These are phyloP conservation scores for Globisporangium megalacanthum DNA, from an alignment of 352 stramenopile species.

Conservation along the genomic window DNA sequence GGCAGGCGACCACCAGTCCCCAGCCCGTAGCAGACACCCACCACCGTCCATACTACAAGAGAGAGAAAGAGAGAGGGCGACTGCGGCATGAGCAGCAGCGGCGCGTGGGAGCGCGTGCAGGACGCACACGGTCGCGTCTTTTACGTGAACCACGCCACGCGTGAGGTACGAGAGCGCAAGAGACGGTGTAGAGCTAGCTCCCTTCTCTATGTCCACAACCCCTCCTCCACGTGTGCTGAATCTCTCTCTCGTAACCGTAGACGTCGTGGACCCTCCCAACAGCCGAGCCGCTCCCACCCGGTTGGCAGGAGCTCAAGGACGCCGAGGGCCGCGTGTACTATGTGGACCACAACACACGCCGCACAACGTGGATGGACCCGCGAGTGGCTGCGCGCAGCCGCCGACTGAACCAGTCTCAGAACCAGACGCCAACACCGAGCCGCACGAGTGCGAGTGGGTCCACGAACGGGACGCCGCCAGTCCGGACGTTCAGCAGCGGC, in stretches of 20 bases:
- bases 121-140: constrained; percentile 81
- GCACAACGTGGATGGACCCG: constrained; percentile 78
- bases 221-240: neutral
- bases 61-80: neutral
- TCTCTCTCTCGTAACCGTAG: constrained; percentile 15
- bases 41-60: neutral
- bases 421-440: neutral
- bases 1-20: no score
- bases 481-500: neutral
- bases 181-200: neutral
- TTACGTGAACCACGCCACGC: constrained; percentile 81
- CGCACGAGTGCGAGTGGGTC: constrained; percentile 4
- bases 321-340: constrained; percentile 74
- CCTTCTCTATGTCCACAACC: neutral
- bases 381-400: constrained; percentile 28
- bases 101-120: constrained; percentile 71
- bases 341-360: constrained; percentile 72
- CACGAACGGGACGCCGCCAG: constrained; percentile 1
- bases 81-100: constrained; percentile 1
- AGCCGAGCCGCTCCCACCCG: constrained; percentile 51
- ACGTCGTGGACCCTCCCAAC: constrained; percentile 80
- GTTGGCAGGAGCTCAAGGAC: constrained; percentile 81
- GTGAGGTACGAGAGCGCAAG: constrained; percentile 39
- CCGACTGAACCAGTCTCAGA: neutral
- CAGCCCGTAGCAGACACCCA: no score